Evolutionary conservation across 2,329 filamentous ascomycete species (phyloP).

Genomic region (Aspergillus brunneoviolaceus): DNA sequence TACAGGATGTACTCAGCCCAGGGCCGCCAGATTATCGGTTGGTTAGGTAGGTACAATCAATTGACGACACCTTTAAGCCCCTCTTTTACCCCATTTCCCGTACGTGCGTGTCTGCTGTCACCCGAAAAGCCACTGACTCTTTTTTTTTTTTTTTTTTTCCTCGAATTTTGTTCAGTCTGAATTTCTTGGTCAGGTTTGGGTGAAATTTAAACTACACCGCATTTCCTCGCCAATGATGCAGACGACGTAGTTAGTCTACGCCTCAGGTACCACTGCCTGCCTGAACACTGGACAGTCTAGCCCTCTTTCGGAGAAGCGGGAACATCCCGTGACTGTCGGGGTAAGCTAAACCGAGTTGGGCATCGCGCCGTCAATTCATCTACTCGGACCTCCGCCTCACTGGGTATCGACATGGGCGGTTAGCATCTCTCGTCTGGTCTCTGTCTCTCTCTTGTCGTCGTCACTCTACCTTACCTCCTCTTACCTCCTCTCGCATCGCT

Average conservation of each 20-base stretch:
- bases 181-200: conserved; percentile 4
- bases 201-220: neutral
- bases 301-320: conserved; percentile 6
- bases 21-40: no score
- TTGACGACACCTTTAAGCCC: conserved; percentile 1
- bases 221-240: neutral
- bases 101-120: conserved; percentile 5
- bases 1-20: no score
- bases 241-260: neutral
- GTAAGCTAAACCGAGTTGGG: conserved; percentile 28
- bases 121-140: conserved; percentile 1
- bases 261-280: neutral
- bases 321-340: conserved; percentile 31
- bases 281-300: neutral
- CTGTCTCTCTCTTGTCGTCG: conserved; percentile 13
- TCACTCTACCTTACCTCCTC: conserved; percentile 17
- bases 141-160: neutral
- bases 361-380: conserved; percentile 23
- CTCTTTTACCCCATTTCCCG: neutral
- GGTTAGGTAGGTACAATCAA: neutral
- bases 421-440: conserved; percentile 10
- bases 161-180: neutral
- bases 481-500: conserved; percentile 8
- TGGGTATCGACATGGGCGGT: conserved; percentile 18
- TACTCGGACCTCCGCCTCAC: conserved; percentile 25